phyloP scores from a whole-genome alignment of 179 eudicot species.

The Spinacia oleracea region DNA sequence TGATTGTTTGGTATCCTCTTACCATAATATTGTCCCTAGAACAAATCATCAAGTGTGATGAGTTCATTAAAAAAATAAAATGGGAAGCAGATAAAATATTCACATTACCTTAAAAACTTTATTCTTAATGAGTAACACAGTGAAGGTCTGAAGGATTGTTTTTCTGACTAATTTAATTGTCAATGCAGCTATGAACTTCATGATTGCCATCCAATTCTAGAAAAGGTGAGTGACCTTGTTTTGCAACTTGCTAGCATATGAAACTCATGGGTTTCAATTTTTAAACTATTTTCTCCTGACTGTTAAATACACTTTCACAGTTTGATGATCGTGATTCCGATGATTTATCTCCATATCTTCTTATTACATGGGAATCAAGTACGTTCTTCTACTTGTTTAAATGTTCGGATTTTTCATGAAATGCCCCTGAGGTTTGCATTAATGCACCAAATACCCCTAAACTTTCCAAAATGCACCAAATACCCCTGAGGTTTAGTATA shows the following conservation, averaged over 20 bases:
- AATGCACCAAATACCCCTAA: too few relatives aligned
- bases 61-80: neutral
- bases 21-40: neutral
- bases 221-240: conserved; percentile 21
- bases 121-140: neutral
- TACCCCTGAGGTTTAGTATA: too few relatives aligned
- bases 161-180: neutral
- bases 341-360: conserved; percentile 35
- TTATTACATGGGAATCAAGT: conserved; percentile 38
- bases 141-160: neutral
- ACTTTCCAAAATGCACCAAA: too few relatives aligned
- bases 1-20: neutral
- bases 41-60: neutral
- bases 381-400: conserved; percentile 19
- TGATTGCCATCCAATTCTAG: conserved; percentile 38
- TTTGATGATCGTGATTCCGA: conserved; percentile 31
- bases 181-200: conserved; percentile 41
- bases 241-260: neutral
- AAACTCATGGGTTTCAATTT: neutral
- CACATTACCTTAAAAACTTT: neutral
- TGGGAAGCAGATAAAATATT: neutral
- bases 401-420: too few relatives aligned
- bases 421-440: too few relatives aligned
- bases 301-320: conserved; percentile 17
- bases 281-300: too few relatives aligned